Base-by-base conservation (phyloP, 176 grass and related monocot species). In the Saccharum officinarum region DNA sequence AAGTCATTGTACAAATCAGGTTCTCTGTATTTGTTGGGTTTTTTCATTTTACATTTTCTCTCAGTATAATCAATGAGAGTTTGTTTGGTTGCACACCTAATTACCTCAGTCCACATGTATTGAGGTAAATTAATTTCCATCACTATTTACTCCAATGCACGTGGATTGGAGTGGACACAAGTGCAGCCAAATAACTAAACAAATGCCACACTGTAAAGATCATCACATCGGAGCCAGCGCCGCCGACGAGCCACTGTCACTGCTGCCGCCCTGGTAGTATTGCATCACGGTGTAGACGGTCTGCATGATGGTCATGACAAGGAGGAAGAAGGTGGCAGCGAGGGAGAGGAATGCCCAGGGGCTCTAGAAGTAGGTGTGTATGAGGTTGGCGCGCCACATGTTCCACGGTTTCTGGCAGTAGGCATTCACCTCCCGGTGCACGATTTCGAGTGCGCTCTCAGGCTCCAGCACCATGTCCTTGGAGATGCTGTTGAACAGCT, bases 361-460 rank as follows among this genome's bases (percentile, higher is more conserved):
- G 82, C 91, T 94, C 81, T 87, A 67, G 85, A 97, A 97, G 78
- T 97, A 97, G 25, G 94, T 97, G 79, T 94, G 89, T 39, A 94
- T 81, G 33, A 97, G 87, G 82, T 94, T 97, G 20, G 94, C 89
- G 0, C 89, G 79, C 91, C 91, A 92, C 94, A 72, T 71, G 76
- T 92, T 97, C 87, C 89, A 90, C 0, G 85, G 80, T 80, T 92
- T 79, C 45, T 77, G 25, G 79, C 44, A 93, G 89, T 97, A 93
- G 28, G 67, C 79, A 42, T 90, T 93, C 55, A 97, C 91, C 74
- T 83, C 69, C 17, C 82, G 63, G 13, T 93, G 94, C 37, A 97
- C 91, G 23, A 82, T 84, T n/a, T 93, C 94, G 0, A 97, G 89
- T 3, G 71, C 25, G 84, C 89, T 90, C 1, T 89, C 69, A 1